phyloP scores from a whole-genome alignment of 2,329 filamentous ascomycete species.

The Beauveria caledonica region DNA sequence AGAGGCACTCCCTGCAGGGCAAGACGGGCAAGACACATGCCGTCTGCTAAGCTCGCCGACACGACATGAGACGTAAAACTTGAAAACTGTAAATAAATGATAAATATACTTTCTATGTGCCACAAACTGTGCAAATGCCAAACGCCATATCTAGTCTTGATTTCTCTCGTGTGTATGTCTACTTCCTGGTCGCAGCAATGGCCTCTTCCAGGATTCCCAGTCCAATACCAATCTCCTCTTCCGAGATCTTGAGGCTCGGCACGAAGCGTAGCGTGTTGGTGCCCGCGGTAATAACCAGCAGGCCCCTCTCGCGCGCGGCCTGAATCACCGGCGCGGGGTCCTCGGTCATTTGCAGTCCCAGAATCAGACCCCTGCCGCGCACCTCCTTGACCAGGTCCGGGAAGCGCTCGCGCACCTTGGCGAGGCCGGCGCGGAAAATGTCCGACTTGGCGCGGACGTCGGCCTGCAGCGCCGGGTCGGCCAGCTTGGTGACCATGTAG shows the following conservation, averaged over 20 bases:
- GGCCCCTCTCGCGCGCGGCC: conserved; percentile 76
- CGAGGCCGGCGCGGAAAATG: conserved; percentile 41
- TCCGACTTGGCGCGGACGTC: conserved; percentile 59
- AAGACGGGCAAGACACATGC: conserved; percentile 87
- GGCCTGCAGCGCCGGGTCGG: conserved; percentile 60
- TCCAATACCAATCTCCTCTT: conserved; percentile 71
- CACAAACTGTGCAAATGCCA: background rate
- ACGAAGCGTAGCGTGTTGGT: conserved; percentile 90
- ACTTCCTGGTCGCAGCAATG: conserved; percentile 37
- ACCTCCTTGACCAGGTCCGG: conserved; percentile 70
- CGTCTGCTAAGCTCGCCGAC: conserved; percentile 52
- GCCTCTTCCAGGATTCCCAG: conserved; percentile 67
- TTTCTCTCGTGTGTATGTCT: background rate
- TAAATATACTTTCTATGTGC: conserved; percentile 1
- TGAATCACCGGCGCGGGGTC: conserved; percentile 70
- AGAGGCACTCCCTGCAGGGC: conserved; percentile 81
- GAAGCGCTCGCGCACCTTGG: conserved; percentile 37
- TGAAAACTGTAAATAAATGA: background rate
- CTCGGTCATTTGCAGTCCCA: conserved; percentile 73
- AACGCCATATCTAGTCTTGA: background rate
- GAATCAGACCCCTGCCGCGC: conserved; percentile 73
- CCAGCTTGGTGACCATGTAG: conserved; percentile 71
- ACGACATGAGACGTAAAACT: background rate
- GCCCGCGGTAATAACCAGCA: conserved; percentile 87
- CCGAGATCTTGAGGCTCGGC: conserved; percentile 72